phyloP scores from a whole-genome alignment of 2,329 filamentous ascomycete species.

The Aspergillus neoniger region DNA sequence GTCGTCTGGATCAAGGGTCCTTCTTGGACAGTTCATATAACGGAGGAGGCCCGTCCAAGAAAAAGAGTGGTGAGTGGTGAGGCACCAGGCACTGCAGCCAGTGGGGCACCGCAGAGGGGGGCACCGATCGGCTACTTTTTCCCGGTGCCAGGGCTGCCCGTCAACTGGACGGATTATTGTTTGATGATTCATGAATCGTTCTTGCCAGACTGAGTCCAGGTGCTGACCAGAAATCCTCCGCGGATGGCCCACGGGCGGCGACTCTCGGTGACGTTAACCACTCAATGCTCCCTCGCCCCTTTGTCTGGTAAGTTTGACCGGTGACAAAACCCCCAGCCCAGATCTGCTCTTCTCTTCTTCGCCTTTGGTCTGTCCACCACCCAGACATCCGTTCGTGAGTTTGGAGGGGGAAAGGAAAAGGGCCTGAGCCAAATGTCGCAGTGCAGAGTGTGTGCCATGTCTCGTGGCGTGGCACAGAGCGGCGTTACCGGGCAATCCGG shows the following conservation, averaged over 20 bases:
- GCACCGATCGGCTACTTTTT: constrained; percentile 10
- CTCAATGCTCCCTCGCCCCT: constrained; percentile 12
- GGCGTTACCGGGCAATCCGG: not conserved
- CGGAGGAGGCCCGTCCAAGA: not conserved
- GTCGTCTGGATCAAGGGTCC: constrained; percentile 4
- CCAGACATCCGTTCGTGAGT: not conserved
- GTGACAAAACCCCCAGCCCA: not conserved
- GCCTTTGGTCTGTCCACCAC: not conserved
- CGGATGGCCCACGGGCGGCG: constrained; percentile 3
- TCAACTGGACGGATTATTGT: constrained; percentile 1
- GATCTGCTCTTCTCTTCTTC: not conserved
- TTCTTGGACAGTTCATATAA: constrained; percentile 2
- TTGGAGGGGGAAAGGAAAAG: not conserved
- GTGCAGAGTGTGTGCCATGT: not conserved
- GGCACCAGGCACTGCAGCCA: constrained; percentile 14
- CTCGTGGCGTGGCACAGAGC: not conserved
- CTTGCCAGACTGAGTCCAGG: constrained; percentile 1
- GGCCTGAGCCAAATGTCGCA: not conserved
- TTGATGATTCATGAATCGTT: constrained; percentile 11
- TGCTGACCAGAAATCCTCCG: constrained; percentile 4
- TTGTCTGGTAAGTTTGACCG: constrained; percentile 16
- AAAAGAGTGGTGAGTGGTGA: not conserved
- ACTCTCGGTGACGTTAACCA: constrained; percentile 23
- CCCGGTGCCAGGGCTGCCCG: not conserved
- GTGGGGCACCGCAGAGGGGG: constrained; percentile 4